These are phyloP conservation scores for Yamadazyma phyllophila DNA, from an alignment of 805 yeast species.

Conservation along the genomic window DNA sequence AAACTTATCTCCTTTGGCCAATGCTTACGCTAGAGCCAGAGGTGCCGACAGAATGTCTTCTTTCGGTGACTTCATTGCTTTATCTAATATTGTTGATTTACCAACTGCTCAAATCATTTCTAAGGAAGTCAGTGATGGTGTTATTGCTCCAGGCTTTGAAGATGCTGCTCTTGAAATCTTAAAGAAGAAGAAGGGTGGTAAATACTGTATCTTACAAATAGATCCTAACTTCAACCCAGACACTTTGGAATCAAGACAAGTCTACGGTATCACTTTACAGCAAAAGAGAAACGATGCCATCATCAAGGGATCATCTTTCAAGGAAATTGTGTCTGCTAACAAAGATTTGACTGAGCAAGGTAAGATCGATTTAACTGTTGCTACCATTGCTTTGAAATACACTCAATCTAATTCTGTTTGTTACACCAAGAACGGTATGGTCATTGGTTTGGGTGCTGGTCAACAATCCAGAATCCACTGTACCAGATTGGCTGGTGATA, in stretches of 20 bases:
- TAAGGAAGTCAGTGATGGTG: constrained; percentile 97
- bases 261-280: constrained; percentile 91
- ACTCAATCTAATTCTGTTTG: constrained; percentile 98
- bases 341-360: constrained; percentile 90
- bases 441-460: constrained; percentile 98
- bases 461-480: constrained; percentile 99
- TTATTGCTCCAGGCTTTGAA: constrained; percentile 95
- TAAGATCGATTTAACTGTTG: constrained; percentile 88
- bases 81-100: constrained; percentile 92
- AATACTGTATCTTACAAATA: constrained; percentile 93
- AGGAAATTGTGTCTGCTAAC: constrained; percentile 86
- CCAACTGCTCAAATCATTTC: constrained; percentile 97
- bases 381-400: constrained; percentile 95
- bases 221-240: constrained; percentile 93
- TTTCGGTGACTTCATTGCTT: constrained; percentile 97
- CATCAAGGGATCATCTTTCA: constrained; percentile 84
- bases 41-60: constrained; percentile 99
- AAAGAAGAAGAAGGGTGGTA: constrained; percentile 93
- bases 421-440: constrained; percentile 99
- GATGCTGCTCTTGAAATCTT: constrained; percentile 89
- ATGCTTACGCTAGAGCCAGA: constrained; percentile 98
- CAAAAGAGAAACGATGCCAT: constrained; percentile 98
- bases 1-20: constrained; percentile 93
- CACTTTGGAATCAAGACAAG: constrained; percentile 83
- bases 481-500: constrained; percentile 98